Base-by-base conservation (phyloP, 2,329 filamentous ascomycete genomes). In the Claviceps africana region DNA sequence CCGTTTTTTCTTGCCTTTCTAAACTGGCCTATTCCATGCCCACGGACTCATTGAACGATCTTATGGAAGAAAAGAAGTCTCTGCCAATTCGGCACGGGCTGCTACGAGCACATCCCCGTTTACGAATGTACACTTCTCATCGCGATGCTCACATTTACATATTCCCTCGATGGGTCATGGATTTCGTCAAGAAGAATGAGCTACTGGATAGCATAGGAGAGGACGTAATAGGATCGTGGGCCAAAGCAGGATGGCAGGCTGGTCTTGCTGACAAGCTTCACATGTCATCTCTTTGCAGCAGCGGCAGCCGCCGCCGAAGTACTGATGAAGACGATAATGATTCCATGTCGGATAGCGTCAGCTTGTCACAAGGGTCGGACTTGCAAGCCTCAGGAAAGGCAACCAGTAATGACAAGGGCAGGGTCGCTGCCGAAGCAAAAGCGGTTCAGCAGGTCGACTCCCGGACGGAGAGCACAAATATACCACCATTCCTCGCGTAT, bases 91-190 rank as follows among this genome's bases (percentile, higher is more conserved):
- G 91, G 3, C 85, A 91, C 61, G 81, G 82, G 4, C 74, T 96
- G 31, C 71, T 96, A 13, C 78, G 81, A 53, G 81, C 80, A 57
- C 83, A 95, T 61, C 82, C 87, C 10, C 80, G 81, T 35, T 74
- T 95, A 43, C 84, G 84, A 59, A 85, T 96, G 76, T 75, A 90
- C 54, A 91, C 83, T 15, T 88, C 83, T 4, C 85, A 94, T 65
- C 81, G 93, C 43, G 91, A 97, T 65, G 87, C 91, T 0, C 91
- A 97, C 64, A 85, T 97, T 53, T 98, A 98, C 67, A 81, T 98
- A 56, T 87, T 98, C 58, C 93, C 93, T 0, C 82, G 81, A 58
- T 97, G 93, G 91, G 78, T 95, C 9, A 79, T 95, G 61, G 84
- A 94, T 51, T 86, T 95, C 65, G 80, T 94, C 43, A 78, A 80